A percentile compares a stretch with the other conserved stretches of the same genome.
These are phyloP conservation scores for Macaranga tanarius DNA, from an alignment of 441 rosid genomes.

Conservation along the genomic window DNA sequence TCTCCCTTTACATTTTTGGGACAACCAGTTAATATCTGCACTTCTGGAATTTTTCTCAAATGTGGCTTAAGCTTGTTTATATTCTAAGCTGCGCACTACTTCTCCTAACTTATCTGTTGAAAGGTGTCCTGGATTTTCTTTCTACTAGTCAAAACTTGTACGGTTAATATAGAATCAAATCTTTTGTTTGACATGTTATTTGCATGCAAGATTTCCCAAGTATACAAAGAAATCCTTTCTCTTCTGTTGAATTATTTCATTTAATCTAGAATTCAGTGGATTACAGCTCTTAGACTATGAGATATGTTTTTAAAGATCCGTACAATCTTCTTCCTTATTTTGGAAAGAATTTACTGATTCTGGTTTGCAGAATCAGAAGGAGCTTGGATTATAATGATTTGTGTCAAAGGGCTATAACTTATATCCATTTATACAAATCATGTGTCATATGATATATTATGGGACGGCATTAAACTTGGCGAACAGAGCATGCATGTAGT, in stretches of 20 bases:
- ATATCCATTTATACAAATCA: not conserved
- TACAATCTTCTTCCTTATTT: not conserved
- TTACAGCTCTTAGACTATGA: not conserved
- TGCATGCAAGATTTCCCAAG: not conserved
- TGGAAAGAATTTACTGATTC: not conserved
- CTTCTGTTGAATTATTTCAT: not conserved
- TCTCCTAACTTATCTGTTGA: not conserved
- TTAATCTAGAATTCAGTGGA: not conserved
- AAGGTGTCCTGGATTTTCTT: not conserved
- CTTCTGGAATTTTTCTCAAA: not conserved
- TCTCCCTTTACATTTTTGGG: constrained; percentile 20
- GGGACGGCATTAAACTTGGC: not conserved
- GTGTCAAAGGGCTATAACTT: not conserved
- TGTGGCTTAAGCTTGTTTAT: not conserved
- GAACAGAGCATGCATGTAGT: not conserved
- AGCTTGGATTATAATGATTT: not conserved
- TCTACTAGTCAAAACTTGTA: not conserved
- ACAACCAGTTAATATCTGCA: constrained; percentile 4
- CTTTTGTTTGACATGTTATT: not conserved
- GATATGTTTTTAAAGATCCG: not conserved
- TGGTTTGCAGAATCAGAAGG: not conserved
- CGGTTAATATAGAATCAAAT: not conserved
- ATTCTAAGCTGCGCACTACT: not conserved
- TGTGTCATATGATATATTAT: not conserved
- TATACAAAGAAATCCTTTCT: not conserved